Evolutionary conservation across 352 stramenopile genomes (phyloP).

Genomic region (Phytophthora fragariaefolia): DNA sequence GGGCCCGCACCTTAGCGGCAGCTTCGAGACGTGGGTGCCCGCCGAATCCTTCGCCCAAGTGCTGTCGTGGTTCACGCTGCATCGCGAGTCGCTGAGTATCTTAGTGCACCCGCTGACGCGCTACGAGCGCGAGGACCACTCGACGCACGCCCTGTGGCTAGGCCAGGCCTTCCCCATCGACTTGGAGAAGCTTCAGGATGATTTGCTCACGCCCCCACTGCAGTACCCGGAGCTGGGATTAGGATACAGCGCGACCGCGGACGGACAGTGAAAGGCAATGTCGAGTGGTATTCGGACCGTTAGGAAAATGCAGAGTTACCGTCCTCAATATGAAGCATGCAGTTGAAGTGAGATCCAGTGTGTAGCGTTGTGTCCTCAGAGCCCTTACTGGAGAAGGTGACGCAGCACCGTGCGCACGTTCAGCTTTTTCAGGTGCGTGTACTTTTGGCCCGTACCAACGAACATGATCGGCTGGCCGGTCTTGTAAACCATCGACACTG

Average conservation of each 20-base stretch:
- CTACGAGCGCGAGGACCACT: constrained; percentile 63
- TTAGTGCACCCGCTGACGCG: constrained; percentile 72
- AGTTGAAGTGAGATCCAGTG: constrained; percentile 12
- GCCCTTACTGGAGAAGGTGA: constrained; percentile 91
- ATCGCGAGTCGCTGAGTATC: constrained; percentile 65
- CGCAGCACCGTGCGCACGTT: constrained; percentile 96
- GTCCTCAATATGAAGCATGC: constrained; percentile 28
- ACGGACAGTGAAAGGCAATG: constrained; percentile 21
- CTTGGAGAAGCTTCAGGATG: constrained; percentile 38
- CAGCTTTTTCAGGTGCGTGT: constrained; percentile 99
- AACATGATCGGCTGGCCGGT: constrained; percentile 99
- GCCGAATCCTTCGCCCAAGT: constrained; percentile 62
- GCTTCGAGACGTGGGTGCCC: constrained; percentile 76
- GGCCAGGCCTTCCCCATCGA: constrained; percentile 53
- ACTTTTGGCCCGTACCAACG: constrained; percentile 99
- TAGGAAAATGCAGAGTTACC: constrained; percentile 24
- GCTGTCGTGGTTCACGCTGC: constrained; percentile 71
- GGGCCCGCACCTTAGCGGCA: constrained; percentile 66
- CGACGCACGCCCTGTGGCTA: constrained; percentile 63
- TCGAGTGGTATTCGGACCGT: constrained; percentile 32
- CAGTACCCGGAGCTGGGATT: constrained; percentile 69
- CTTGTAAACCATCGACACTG: constrained; percentile 99
- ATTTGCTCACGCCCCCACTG: constrained; percentile 39
- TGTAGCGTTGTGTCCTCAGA: constrained; percentile 2
- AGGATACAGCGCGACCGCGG: constrained; percentile 50